Conservation (phyloP, 1,284 basidiomycete species). For the Xanthoconium separans region DNA sequence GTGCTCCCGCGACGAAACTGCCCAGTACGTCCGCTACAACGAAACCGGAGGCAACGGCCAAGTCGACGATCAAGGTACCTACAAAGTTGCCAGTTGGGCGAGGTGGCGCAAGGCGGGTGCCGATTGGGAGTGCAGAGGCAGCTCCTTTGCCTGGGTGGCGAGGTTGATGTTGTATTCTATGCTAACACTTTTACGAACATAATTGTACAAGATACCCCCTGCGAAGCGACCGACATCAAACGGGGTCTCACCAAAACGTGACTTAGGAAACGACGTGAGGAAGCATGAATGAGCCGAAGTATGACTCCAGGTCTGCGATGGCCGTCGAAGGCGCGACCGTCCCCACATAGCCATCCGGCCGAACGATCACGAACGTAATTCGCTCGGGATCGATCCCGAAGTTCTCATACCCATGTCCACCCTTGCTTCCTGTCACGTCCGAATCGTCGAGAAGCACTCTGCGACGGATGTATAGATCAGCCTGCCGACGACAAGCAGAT, state of each 20-base stretch:
- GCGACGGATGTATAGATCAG: background rate
- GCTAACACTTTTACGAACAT: slow-evolving; percentile 14
- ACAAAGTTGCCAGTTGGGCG: slow-evolving; percentile 31
- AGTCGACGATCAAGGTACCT: slow-evolving; percentile 19
- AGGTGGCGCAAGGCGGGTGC: slow-evolving; percentile 55
- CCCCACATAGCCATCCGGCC: slow-evolving; percentile 61
- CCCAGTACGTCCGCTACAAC: slow-evolving; percentile 14
- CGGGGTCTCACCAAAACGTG: background rate
- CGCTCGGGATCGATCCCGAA: slow-evolving; percentile 44
- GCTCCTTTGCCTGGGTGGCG: slow-evolving; percentile 40
- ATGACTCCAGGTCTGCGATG: slow-evolving; percentile 17
- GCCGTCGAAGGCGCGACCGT: slow-evolving; percentile 39
- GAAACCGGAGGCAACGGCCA: slow-evolving; percentile 18
- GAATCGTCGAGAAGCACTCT: background rate
- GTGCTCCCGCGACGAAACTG: slow-evolving; percentile 12
- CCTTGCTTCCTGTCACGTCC: background rate
- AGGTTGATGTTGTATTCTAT: slow-evolving; percentile 26
- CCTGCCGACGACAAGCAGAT: background rate
- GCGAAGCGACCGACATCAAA: background rate
- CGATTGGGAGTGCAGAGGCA: slow-evolving; percentile 56
- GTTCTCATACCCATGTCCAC: slow-evolving; percentile 41
- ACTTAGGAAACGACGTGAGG: background rate
- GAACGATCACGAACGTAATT: slow-evolving; percentile 52
- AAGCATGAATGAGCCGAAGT: background rate
- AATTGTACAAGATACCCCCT: slow-evolving; percentile 25